Evolutionary conservation across 306 rosid genomes (phyloP).

Genomic region (Ceratonia siliqua): DNA sequence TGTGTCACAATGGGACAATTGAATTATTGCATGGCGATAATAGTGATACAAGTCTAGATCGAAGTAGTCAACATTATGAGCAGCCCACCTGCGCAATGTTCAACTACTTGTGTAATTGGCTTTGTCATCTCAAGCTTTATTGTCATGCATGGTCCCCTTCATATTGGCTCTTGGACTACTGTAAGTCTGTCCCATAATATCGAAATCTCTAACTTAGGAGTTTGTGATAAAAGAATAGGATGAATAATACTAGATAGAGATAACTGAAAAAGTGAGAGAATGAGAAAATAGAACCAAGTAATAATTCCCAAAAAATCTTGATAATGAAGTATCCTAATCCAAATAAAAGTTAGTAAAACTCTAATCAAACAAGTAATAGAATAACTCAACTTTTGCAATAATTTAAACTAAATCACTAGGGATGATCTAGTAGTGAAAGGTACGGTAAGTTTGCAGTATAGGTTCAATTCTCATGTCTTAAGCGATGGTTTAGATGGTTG

Average conservation of each 20-base stretch:
- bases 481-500: too few species aligned
- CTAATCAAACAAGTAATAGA: not conserved
- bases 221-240: not conserved
- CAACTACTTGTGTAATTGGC: not conserved
- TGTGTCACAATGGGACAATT: not conserved
- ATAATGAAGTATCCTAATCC: not conserved
- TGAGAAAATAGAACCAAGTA: not conserved
- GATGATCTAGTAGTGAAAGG: too few species aligned
- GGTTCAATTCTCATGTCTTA: too few species aligned
- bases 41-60: not conserved
- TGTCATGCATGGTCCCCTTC: slow-evolving; percentile 17
- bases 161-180: not conserved
- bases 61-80: not conserved
- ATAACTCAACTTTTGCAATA: not conserved
- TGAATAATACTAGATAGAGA: not conserved
- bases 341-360: not conserved
- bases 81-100: not conserved
- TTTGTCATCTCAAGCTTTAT: slow-evolving; percentile 11
- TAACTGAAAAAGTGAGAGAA: not conserved
- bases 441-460: too few species aligned
- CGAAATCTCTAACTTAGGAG: not conserved
- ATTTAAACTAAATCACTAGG: too few species aligned
- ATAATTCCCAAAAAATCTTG: not conserved
- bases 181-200: not conserved
- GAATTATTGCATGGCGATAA: slow-evolving; percentile 8